phyloP scores from a whole-genome alignment of 2,329 filamentous ascomycete genomes.

The Orbilia brochopaga region DNA sequence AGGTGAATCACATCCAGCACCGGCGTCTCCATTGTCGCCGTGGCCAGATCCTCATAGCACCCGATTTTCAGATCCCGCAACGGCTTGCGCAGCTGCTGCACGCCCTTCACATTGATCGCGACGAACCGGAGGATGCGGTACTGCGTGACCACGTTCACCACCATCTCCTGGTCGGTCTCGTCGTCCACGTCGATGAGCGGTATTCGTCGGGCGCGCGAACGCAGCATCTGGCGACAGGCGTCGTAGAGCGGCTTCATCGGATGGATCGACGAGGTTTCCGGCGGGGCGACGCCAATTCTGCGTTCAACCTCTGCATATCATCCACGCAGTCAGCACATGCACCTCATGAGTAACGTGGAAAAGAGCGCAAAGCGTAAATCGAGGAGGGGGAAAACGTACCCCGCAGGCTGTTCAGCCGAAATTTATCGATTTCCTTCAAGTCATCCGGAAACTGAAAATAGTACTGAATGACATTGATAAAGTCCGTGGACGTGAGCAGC shows the following conservation, averaged over 20 bases:
- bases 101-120: slow-evolving; percentile 89
- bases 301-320: slow-evolving; percentile 82
- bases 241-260: slow-evolving; percentile 90
- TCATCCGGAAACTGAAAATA: slow-evolving; percentile 97
- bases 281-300: slow-evolving; percentile 84
- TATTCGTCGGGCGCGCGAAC: slow-evolving; percentile 89
- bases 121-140: slow-evolving; percentile 99
- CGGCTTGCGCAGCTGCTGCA: slow-evolving; percentile 84
- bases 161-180: slow-evolving; percentile 88
- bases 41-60: slow-evolving; percentile 79
- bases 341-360: not conserved
- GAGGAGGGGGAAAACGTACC: slow-evolving; percentile 64
- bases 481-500: slow-evolving; percentile 92
- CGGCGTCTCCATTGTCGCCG: slow-evolving; percentile 83
- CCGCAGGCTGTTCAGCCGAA: slow-evolving; percentile 87
- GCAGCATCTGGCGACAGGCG: slow-evolving; percentile 90
- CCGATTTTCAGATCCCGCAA: slow-evolving; percentile 83
- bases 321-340: slow-evolving; percentile 18
- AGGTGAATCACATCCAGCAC: slow-evolving; percentile 94
- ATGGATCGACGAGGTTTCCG: slow-evolving; percentile 95
- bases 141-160: slow-evolving; percentile 96
- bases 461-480: slow-evolving; percentile 98
- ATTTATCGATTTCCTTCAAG: slow-evolving; percentile 87
- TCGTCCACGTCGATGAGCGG: slow-evolving; percentile 92
- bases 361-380: not conserved